phyloP scores from a whole-genome alignment of 139 green algal species.

The Chlorella vulgaris region DNA sequence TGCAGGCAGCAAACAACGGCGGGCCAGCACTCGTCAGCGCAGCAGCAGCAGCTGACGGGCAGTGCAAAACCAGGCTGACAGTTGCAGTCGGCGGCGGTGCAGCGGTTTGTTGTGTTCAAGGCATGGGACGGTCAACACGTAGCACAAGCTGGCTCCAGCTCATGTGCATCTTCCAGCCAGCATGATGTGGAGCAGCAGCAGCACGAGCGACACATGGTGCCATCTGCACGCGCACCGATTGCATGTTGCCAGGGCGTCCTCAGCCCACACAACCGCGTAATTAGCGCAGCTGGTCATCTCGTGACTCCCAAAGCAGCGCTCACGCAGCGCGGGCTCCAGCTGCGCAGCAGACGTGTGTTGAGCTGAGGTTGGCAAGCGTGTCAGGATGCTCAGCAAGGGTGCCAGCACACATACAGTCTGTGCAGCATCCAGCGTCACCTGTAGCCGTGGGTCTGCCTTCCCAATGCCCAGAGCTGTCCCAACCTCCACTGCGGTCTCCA shows the following conservation, averaged over 20 bases:
- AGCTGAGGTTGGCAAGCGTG: neutral
- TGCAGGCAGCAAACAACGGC: neutral
- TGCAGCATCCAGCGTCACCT: slow-evolving; percentile 10
- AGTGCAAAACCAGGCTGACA: no score
- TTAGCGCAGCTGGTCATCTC: slow-evolving; percentile 47
- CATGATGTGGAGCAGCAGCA: neutral
- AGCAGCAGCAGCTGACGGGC: no score
- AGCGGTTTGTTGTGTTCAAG: no score
- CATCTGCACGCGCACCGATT: no score
- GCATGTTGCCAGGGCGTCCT: slow-evolving; percentile 38
- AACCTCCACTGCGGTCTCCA: slow-evolving; percentile 46
- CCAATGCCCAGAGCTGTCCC: neutral
- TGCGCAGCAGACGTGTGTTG: no score
- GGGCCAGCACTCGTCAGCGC: neutral
- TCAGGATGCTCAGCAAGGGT: no score
- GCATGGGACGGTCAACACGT: no score
- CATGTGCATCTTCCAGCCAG: no score
- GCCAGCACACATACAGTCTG: neutral
- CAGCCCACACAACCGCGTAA: slow-evolving; percentile 59
- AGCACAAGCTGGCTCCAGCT: no score
- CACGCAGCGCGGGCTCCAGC: slow-evolving; percentile 44
- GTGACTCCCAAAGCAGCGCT: slow-evolving; percentile 60
- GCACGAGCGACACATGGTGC: no score
- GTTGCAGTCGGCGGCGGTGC: no score
- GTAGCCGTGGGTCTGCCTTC: neutral